Evolutionary conservation across 2,329 filamentous ascomycete species (phyloP).

Genomic region (Phialophora expanda): DNA sequence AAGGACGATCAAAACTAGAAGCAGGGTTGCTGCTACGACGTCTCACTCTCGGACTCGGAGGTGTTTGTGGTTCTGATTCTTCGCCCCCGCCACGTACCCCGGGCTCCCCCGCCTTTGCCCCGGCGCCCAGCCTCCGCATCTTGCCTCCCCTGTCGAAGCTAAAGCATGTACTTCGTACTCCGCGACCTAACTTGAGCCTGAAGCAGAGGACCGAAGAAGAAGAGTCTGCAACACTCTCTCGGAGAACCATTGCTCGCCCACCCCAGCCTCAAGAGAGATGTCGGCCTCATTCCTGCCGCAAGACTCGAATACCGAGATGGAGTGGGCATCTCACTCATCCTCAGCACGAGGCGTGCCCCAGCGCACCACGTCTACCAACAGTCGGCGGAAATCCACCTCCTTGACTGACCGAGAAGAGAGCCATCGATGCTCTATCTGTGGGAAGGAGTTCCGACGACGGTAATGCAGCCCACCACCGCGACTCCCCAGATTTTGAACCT

Average conservation of each 20-base stretch:
- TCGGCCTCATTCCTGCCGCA: neutral
- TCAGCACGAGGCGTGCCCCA: neutral
- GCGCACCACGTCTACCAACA: neutral
- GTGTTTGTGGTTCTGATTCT: neutral
- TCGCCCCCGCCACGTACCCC: neutral
- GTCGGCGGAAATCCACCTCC: neutral
- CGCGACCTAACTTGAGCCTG: neutral
- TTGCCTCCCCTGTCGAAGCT: neutral
- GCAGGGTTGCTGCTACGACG: too few species aligned
- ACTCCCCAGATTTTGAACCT: neutral
- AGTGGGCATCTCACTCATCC: neutral
- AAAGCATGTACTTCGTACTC: neutral
- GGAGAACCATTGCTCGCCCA: neutral
- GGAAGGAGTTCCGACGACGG: neutral
- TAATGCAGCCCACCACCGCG: neutral
- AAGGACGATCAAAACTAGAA: too few species aligned
- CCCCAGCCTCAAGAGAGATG: neutral
- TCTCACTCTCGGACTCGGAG: neutral
- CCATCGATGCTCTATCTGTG: conserved; percentile 1
- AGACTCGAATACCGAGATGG: conserved; percentile 1
- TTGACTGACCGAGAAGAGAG: neutral
- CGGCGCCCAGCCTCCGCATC: too few species aligned
- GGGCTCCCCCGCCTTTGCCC: neutral
- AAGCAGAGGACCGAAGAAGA: neutral
- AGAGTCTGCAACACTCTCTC: neutral